Base-by-base conservation (phyloP, 768 basidiomycete species). In the Trichaptum fuscoviolaceum region DNA sequence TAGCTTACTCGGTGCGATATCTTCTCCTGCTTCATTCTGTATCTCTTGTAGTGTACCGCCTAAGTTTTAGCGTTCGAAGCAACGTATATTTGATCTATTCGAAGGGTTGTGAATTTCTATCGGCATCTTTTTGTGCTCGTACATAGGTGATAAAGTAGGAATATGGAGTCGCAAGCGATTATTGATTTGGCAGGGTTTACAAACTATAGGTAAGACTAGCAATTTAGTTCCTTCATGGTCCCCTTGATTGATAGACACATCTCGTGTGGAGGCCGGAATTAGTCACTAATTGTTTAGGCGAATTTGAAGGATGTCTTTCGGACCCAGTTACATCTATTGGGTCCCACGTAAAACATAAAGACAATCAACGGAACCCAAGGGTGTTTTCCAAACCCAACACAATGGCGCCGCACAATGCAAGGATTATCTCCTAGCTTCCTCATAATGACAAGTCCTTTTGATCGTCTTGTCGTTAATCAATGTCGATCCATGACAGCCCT, bases 1-100 rank as follows among this genome's bases (percentile, higher is more conserved):
- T 52, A 52, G 42, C 42, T 36, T 52, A 52, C 42, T 52, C 42
- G 42, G 42, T 52, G 42, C 42, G 42, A 52, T 52, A 52, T 52
- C 20, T 52, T 20, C 42, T 52, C 20, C 42, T 20, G 20, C 10
- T 52, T 52, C 42, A 2, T 52, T 52, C 12, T 52, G 42, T 52
- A 52, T 52, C 42, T 52, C 42, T 52, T 52, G 42, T 52, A 52
- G 42, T 52, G 42, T 52, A 52, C 42, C 15, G 12, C 20, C 42
- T 12, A 52, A 20, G 42, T 12, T 52, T 12, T 12, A 15, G 42
- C 20, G 42, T 12, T 52, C 3, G 20, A 52, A 20, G 42, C 42
- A 12, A 52, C 12, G 10, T 52, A 52, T 52, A 52, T 20, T 2
- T 52, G 42, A 52, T 15, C 42, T 12, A 52, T 52, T 2, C 15